Evolutionary conservation across 345 rosid species (phyloP).

Genomic region (Litchi chinensis): DNA sequence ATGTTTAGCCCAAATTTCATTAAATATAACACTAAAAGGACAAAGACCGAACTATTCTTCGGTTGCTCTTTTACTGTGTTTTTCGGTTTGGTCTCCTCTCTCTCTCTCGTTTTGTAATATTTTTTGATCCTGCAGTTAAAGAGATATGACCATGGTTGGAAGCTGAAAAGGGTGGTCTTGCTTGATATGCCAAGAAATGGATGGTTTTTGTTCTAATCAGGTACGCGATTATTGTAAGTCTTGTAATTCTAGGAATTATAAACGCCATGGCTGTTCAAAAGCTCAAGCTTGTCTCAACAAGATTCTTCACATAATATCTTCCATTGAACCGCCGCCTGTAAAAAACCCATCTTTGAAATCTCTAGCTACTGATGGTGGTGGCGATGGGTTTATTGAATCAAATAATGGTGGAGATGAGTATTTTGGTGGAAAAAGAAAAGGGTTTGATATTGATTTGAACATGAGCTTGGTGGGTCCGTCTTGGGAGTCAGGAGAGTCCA

Average conservation of each 20-base stretch:
- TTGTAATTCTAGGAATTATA: background rate
- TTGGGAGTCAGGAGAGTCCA: constrained; percentile 12
- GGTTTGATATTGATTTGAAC: constrained; percentile 44
- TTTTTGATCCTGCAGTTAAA: no score
- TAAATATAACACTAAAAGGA: no score
- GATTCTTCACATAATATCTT: constrained; percentile 39
- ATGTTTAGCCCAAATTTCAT: no score
- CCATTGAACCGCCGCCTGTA: constrained; percentile 18
- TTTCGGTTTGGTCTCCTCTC: background rate
- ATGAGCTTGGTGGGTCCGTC: constrained; percentile 25
- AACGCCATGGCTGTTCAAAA: constrained; percentile 35
- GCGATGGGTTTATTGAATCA: no score
- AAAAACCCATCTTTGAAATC: background rate
- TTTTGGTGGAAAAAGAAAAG: background rate
- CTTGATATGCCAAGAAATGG: constrained; percentile 5
- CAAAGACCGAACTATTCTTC: no score
- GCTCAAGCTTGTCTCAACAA: constrained; percentile 42
- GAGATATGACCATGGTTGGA: no score
- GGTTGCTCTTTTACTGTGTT: no score
- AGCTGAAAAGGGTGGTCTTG: no score
- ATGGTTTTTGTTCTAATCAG: constrained; percentile 19
- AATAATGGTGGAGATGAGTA: background rate
- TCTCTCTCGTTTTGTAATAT: background rate
- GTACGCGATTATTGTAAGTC: constrained; percentile 8
- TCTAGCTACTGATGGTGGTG: background rate